These are phyloP conservation scores for Trametes gibbosa DNA, from an alignment of 768 basidiomycete genomes.

Conservation along the genomic window DNA sequence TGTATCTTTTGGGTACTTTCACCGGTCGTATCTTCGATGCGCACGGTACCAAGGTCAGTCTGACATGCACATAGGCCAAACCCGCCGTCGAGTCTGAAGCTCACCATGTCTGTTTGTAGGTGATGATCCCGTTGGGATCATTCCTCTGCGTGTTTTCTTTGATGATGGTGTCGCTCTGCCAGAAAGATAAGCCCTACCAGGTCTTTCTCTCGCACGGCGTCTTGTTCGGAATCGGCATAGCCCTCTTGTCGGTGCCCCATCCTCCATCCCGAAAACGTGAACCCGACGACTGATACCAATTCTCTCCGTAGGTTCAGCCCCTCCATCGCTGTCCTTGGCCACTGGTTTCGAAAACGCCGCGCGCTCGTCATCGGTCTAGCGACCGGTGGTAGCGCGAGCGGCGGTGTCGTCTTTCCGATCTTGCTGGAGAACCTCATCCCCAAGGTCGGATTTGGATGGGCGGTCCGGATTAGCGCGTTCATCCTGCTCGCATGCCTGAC, in stretches of 20 bases:
- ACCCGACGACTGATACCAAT: neutral
- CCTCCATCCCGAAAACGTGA: neutral
- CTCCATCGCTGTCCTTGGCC: conserved; percentile 30
- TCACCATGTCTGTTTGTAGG: conserved; percentile 8
- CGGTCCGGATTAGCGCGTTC: conserved; percentile 31
- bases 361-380: conserved; percentile 38
- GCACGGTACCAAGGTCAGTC: conserved; percentile 25
- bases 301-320: conserved; percentile 31
- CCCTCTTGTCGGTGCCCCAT: conserved; percentile 19
- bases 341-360: conserved; percentile 36
- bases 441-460: conserved; percentile 30
- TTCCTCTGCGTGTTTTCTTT: conserved; percentile 25
- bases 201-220: conserved; percentile 32
- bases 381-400: conserved; percentile 40
- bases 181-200: conserved; percentile 28
- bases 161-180: conserved; percentile 29
- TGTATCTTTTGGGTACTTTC: conserved; percentile 26
- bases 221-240: conserved; percentile 30
- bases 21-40: conserved; percentile 29
- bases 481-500: conserved; percentile 26
- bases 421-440: conserved; percentile 45
- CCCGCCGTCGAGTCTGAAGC: neutral
- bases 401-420: conserved; percentile 52
- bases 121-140: conserved; percentile 24
- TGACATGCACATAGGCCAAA: neutral